A percentile compares a stretch with the other conserved stretches of the same genome.
Evolutionary conservation across 768 basidiomycete genomes (phyloP).

Genomic region (Lactarius hatsudake): DNA sequence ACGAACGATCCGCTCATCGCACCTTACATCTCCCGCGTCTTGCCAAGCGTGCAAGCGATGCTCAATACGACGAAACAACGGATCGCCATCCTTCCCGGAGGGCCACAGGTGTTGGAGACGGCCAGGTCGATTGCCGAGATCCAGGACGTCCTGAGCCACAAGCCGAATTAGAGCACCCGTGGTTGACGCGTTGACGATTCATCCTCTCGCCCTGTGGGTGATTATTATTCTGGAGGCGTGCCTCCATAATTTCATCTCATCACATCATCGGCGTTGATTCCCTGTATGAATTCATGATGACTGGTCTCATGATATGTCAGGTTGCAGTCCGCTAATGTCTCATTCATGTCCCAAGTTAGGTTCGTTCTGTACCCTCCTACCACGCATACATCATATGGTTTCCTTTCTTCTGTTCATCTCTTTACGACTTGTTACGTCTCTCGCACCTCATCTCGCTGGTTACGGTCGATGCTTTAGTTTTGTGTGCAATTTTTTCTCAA

Average conservation of each 20-base stretch:
- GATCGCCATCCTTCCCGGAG: slow-evolving; percentile 72
- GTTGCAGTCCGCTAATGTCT: slow-evolving; percentile 23
- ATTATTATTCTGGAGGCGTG: slow-evolving; percentile 17
- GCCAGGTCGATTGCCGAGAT: slow-evolving; percentile 70
- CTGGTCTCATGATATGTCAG: slow-evolving; percentile 22
- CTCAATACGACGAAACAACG: slow-evolving; percentile 79
- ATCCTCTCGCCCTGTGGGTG: slow-evolving; percentile 18
- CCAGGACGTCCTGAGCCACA: slow-evolving; percentile 62
- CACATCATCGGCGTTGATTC: slow-evolving; percentile 22
- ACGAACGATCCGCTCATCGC: slow-evolving; percentile 79
- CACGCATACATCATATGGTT: slow-evolving; percentile 7
- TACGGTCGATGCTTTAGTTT: slow-evolving; percentile 22
- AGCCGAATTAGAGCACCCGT: slow-evolving; percentile 29
- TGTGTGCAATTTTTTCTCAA: slow-evolving; percentile 5
- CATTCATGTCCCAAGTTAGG: slow-evolving; percentile 5
- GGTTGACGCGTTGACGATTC: slow-evolving; percentile 9
- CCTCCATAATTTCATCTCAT: slow-evolving; percentile 12
- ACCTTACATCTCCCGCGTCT: slow-evolving; percentile 76
- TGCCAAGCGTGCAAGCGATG: slow-evolving; percentile 74
- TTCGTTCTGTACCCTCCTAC: background rate
- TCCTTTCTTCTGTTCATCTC: background rate
- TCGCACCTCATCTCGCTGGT: slow-evolving; percentile 23
- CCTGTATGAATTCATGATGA: slow-evolving; percentile 20
- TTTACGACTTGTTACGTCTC: slow-evolving; percentile 18
- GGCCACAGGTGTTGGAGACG: slow-evolving; percentile 62